A percentile compares a stretch with the other conserved stretches of the same genome.
These are phyloP conservation scores for Thalassiosira hispida DNA, from an alignment of 352 stramenopile species.

Conservation along the genomic window DNA sequence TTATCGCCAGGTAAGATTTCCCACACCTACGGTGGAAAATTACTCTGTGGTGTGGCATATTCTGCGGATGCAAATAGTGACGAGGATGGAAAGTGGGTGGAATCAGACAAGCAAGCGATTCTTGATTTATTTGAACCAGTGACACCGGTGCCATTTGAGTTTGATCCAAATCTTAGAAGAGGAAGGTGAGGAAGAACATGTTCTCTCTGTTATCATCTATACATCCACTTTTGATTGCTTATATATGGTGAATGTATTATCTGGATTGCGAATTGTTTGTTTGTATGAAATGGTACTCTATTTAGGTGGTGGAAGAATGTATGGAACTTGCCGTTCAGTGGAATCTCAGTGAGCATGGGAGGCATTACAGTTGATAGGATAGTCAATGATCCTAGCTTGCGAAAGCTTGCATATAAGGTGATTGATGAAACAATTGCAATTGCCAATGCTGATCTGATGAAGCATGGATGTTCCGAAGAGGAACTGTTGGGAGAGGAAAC, in stretches of 20 bases:
- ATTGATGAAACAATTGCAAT: constrained; percentile 80
- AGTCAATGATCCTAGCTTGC: constrained; percentile 70
- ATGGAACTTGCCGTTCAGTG: constrained; percentile 85
- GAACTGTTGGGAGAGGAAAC: constrained; percentile 61
- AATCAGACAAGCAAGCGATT: constrained; percentile 57
- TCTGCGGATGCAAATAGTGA: constrained; percentile 37
- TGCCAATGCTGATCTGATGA: constrained; percentile 73
- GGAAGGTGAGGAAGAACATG: constrained; percentile 44
- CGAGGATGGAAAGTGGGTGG: constrained; percentile 37
- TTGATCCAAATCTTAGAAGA: constrained; percentile 63
- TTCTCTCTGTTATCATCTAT: too few species aligned
- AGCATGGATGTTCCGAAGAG: constrained; percentile 40
- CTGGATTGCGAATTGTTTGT: too few species aligned
- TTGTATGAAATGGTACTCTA: background rate
- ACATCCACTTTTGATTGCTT: too few species aligned
- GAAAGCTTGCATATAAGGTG: constrained; percentile 64
- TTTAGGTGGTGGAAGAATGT: constrained; percentile 79
- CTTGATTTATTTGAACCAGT: constrained; percentile 62
- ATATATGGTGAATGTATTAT: background rate
- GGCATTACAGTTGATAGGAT: constrained; percentile 83
- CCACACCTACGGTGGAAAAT: constrained; percentile 71
- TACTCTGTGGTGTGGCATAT: constrained; percentile 66
- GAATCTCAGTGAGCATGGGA: constrained; percentile 80
- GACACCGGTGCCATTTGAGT: constrained; percentile 58
- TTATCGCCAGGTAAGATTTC: constrained; percentile 65